Evolutionary conservation across 2,329 filamentous ascomycete species (phyloP).

Genomic region (Sporothrix sp.): DNA sequence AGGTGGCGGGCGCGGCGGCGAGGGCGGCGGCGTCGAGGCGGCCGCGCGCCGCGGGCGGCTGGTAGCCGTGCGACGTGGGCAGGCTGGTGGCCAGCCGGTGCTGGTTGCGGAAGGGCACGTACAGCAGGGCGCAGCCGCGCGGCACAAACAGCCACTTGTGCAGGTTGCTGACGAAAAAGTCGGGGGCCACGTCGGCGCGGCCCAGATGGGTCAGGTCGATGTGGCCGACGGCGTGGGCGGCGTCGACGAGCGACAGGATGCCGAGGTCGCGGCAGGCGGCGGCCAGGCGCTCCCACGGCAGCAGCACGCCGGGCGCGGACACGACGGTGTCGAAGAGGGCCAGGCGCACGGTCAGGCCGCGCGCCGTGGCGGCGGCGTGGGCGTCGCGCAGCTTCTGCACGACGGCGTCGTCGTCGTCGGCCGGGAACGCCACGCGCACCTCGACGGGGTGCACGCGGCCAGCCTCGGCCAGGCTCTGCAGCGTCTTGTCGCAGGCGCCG

Average conservation of each 20-base stretch:
- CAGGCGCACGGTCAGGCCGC: constrained; percentile 47
- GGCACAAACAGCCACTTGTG: constrained; percentile 70
- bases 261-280: constrained; percentile 45
- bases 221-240: constrained; percentile 61
- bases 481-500: constrained; percentile 53
- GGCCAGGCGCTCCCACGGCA: constrained; percentile 58
- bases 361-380: constrained; percentile 36
- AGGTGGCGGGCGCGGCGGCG: constrained; percentile 29
- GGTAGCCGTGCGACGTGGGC: constrained; percentile 61
- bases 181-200: constrained; percentile 41
- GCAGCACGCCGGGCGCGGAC: constrained; percentile 55
- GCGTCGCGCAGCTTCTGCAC: constrained; percentile 42
- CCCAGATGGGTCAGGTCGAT: constrained; percentile 51
- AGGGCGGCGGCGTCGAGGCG: constrained; percentile 5
- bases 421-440: constrained; percentile 49
- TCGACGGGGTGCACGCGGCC: constrained; percentile 27
- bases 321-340: constrained; percentile 64
- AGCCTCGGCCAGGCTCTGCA: constrained; percentile 51
- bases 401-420: constrained; percentile 51
- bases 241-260: constrained; percentile 59
- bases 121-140: constrained; percentile 58
- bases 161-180: constrained; percentile 65
- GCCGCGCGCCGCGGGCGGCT: constrained; percentile 18
- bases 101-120: constrained; percentile 59
- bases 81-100: constrained; percentile 54